phyloP scores from a whole-genome alignment of 345 rosid species.

The Melaleuca alternifolia region DNA sequence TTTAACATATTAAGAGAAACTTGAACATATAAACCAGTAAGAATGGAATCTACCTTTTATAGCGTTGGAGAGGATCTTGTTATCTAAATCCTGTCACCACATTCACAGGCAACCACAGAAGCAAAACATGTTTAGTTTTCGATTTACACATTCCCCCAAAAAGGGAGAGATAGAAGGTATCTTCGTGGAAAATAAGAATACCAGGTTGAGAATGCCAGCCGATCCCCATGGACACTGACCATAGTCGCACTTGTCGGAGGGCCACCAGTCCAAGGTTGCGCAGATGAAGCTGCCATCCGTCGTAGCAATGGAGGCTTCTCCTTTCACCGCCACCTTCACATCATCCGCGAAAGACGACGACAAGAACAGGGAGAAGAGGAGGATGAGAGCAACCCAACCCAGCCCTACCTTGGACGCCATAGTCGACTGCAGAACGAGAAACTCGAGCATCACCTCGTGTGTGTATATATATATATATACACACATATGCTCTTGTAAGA shows the following conservation, averaged over 20 bases:
- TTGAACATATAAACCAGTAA: not conserved
- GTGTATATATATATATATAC: too few species aligned
- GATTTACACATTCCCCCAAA: not conserved
- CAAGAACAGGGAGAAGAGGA: not conserved
- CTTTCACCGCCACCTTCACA: slow-evolving; percentile 19
- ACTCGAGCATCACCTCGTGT: not conserved
- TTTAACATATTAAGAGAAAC: not conserved
- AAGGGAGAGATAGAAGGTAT: not conserved
- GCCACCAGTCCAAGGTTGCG: slow-evolving; percentile 73
- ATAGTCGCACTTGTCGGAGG: slow-evolving; percentile 43
- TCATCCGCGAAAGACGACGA: slow-evolving; percentile 7
- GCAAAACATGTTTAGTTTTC: not conserved
- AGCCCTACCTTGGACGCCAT: not conserved
- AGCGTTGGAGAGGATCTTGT: slow-evolving; percentile 36
- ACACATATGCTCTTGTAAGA: not conserved
- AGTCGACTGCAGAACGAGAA: not conserved
- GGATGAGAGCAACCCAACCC: not conserved
- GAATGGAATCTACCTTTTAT: slow-evolving; percentile 26
- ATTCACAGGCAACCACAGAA: not conserved
- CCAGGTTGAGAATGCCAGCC: slow-evolving; percentile 46
- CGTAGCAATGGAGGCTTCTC: slow-evolving; percentile 21
- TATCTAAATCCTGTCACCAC: slow-evolving; percentile 27
- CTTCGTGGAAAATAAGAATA: not conserved
- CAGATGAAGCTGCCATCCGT: slow-evolving; percentile 47
- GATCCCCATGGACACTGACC: slow-evolving; percentile 52